phyloP scores from a whole-genome alignment of 148 eudicot species.

The Polygonum aviculare region DNA sequence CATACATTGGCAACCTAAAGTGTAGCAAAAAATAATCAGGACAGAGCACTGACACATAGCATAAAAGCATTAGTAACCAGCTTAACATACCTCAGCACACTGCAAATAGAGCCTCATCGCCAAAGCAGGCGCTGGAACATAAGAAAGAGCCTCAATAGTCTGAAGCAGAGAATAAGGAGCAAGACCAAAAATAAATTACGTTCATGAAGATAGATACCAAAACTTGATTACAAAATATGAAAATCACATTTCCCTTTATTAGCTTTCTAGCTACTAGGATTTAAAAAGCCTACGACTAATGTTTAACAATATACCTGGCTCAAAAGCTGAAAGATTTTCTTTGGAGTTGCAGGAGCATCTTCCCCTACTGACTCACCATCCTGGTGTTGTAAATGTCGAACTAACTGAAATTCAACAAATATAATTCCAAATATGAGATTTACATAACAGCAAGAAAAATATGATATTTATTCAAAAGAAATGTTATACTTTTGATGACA shows the following conservation, averaged over 20 bases:
- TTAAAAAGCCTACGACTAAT: background rate
- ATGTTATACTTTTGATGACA: background rate
- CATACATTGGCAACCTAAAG: conserved; percentile 88
- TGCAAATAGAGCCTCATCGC: conserved; percentile 90
- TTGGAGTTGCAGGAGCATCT: conserved; percentile 85
- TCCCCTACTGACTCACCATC: conserved; percentile 82
- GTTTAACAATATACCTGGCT: conserved; percentile 46
- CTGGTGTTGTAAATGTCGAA: conserved; percentile 64
- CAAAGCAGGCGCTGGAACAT: conserved; percentile 74
- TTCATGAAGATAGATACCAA: background rate
- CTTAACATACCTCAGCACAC: conserved; percentile 78
- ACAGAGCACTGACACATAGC: background rate
- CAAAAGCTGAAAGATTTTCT: conserved; percentile 75
- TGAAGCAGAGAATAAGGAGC: conserved; percentile 6
- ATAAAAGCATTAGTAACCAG: conserved; percentile 1
- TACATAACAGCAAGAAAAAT: background rate
- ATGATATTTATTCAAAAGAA: background rate
- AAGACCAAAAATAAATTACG: background rate
- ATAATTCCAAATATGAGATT: background rate
- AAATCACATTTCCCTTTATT: background rate
- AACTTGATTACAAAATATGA: background rate
- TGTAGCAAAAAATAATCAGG: conserved; percentile 8
- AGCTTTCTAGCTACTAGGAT: background rate
- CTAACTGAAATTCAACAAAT: conserved; percentile 40
- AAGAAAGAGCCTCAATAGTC: conserved; percentile 66